These are phyloP conservation scores for Celoporthe dispersa DNA, from an alignment of 2,329 filamentous ascomycete genomes.

Conservation along the genomic window DNA sequence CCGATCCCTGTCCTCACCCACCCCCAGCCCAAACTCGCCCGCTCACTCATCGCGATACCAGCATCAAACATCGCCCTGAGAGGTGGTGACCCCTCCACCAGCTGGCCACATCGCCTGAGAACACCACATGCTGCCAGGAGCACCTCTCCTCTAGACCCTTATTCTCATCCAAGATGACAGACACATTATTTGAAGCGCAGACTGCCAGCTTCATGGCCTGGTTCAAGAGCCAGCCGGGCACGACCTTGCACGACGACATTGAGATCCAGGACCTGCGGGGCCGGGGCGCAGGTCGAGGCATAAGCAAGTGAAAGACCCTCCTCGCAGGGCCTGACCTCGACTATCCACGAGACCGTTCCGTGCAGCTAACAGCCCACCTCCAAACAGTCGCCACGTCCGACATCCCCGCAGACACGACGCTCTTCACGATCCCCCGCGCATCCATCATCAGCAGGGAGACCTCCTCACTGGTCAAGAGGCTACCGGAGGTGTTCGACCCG, in stretches of 20 bases:
- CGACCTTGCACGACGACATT: slow-evolving; percentile 58
- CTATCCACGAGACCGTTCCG: no score
- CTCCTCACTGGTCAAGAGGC: slow-evolving; percentile 65
- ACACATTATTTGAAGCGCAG: slow-evolving; percentile 45
- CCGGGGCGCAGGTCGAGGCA: slow-evolving; percentile 58
- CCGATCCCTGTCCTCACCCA: neutral
- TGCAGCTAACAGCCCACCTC: neutral
- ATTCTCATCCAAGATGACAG: slow-evolving; percentile 12
- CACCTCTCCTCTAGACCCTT: neutral
- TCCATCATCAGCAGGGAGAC: slow-evolving; percentile 75
- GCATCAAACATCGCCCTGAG: neutral
- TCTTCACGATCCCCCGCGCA: slow-evolving; percentile 78
- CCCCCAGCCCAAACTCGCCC: neutral
- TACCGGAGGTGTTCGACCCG: slow-evolving; percentile 57
- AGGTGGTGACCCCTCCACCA: neutral
- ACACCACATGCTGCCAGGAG: no score
- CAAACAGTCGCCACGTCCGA: slow-evolving; percentile 69
- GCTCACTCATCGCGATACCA: neutral
- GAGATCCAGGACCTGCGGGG: slow-evolving; percentile 56
- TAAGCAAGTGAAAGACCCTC: slow-evolving; percentile 47
- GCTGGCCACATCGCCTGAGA: no score
- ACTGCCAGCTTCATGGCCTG: slow-evolving; percentile 55
- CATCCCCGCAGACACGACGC: slow-evolving; percentile 73
- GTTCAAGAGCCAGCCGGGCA: slow-evolving; percentile 57
- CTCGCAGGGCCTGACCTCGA: neutral